A percentile compares a stretch with the other conserved stretches of the same genome.
Conservation (phyloP, 2,329 filamentous ascomycete genomes). For the Aspergillus cejpii region DNA sequence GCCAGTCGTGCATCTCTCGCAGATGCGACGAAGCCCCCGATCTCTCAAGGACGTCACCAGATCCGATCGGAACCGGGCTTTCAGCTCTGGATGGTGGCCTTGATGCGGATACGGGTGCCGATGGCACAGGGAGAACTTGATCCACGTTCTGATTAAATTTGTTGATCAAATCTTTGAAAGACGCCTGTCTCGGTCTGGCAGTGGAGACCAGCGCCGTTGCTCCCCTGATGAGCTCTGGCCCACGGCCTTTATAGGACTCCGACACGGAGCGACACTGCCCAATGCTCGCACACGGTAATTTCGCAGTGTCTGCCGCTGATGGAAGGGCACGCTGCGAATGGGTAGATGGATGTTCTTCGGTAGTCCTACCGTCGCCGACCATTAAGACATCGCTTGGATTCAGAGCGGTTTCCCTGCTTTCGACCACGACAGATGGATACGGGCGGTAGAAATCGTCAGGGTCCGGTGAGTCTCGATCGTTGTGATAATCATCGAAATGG, state of each 20-base stretch:
- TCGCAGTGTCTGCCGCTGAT: constrained; percentile 23
- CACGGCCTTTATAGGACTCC: constrained; percentile 20
- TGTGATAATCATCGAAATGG: constrained; percentile 18
- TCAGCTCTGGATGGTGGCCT: constrained; percentile 32
- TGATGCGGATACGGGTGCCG: constrained; percentile 28
- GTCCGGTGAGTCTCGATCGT: constrained; percentile 33
- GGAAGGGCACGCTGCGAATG: constrained; percentile 21
- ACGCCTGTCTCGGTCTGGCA: constrained; percentile 49
- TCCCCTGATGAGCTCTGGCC: constrained; percentile 16
- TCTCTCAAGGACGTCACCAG: constrained; percentile 22
- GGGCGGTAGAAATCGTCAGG: constrained; percentile 49
- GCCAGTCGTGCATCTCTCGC: constrained; percentile 18
- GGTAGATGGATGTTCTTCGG: constrained; percentile 13
- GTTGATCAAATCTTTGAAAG: constrained; percentile 72
- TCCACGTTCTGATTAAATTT: constrained; percentile 63
- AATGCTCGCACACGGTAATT: constrained; percentile 17
- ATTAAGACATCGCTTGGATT: constrained; percentile 15
- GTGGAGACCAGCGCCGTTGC: constrained; percentile 11
- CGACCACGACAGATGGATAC: constrained; percentile 34
- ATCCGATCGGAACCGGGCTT: constrained; percentile 32
- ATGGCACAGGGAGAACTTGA: constrained; percentile 40
- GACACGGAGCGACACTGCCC: constrained; percentile 30
- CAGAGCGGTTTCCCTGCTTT: constrained; percentile 22
- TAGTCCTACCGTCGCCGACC: constrained; percentile 19
- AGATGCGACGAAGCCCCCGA: constrained; percentile 24